phyloP scores from a whole-genome alignment of 495 filamentous ascomycete species.

The Stereocaulon alpinum region DNA sequence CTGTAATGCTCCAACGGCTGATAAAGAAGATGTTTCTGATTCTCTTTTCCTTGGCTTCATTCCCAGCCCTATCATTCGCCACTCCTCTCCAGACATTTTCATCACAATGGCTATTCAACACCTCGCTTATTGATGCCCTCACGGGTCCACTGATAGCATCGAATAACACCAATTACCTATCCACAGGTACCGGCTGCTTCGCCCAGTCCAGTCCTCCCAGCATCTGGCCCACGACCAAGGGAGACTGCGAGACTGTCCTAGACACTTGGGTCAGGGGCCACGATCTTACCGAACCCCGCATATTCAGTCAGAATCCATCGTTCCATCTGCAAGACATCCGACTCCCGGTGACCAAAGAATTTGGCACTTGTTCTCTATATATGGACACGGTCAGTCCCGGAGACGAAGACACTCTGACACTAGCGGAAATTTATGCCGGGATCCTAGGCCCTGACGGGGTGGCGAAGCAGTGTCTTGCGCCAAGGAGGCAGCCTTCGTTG shows the following conservation, averaged over 20 bases:
- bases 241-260: background rate
- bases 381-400: background rate
- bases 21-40: background rate
- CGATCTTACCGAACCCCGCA: background rate
- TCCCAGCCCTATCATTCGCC: background rate
- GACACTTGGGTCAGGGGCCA: constrained; percentile 2
- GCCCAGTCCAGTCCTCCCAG: background rate
- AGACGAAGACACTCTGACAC: background rate
- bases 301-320: background rate
- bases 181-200: background rate
- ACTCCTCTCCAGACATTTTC: background rate
- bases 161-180: background rate
- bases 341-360: background rate
- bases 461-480: constrained; percentile 4
- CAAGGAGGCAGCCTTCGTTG: background rate
- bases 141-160: background rate
- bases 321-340: background rate
- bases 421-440: constrained; percentile 6
- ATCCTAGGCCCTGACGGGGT: constrained; percentile 2
- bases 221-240: background rate
- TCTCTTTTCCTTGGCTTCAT: background rate
- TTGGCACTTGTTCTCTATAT: background rate
- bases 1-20: background rate
- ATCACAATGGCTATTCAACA: background rate
- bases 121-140: background rate